Percentiles rank a stretch among this genome's conserved stretches.
Conservation (phyloP, 2,329 filamentous ascomycete genomes). For the Botrytis squamosa region DNA sequence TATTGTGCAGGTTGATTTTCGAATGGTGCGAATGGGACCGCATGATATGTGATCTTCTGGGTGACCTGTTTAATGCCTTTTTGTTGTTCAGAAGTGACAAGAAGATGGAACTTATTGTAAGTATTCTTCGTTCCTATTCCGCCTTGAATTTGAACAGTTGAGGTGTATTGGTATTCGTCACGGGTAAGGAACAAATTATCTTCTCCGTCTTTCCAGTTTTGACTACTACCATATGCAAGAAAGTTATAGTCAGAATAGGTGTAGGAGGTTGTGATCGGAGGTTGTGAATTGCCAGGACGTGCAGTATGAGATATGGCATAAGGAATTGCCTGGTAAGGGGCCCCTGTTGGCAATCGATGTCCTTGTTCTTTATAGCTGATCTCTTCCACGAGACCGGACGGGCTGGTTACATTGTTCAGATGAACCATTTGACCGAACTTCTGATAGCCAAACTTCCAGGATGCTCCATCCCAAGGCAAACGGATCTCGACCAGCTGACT, state of each 20-base stretch:
- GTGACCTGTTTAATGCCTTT: slow-evolving; percentile 11
- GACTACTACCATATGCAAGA: slow-evolving; percentile 1
- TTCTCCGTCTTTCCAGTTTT: slow-evolving; percentile 1
- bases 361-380: slow-evolving; percentile 7
- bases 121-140: slow-evolving; percentile 6
- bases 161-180: slow-evolving; percentile 15
- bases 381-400: slow-evolving; percentile 11
- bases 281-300: slow-evolving; percentile 9
- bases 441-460: slow-evolving; percentile 14
- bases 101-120: slow-evolving; percentile 20
- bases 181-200: slow-evolving; percentile 7
- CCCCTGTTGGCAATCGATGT: slow-evolving; percentile 12
- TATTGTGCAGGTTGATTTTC: slow-evolving; percentile 14
- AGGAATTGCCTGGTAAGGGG: slow-evolving; percentile 7
- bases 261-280: slow-evolving; percentile 6
- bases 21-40: slow-evolving; percentile 4
- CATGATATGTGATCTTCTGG: slow-evolving; percentile 17
- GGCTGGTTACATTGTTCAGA: slow-evolving; percentile 4
- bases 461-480: slow-evolving; percentile 6
- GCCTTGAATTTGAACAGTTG: slow-evolving; percentile 14
- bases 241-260: slow-evolving; percentile 12
- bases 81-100: slow-evolving; percentile 16
- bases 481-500: not conserved
- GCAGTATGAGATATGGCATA: slow-evolving; percentile 14
- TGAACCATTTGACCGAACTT: not conserved